Conservation (phyloP, 805 yeast genomes). For the Ogataea dorogensis region DNA sequence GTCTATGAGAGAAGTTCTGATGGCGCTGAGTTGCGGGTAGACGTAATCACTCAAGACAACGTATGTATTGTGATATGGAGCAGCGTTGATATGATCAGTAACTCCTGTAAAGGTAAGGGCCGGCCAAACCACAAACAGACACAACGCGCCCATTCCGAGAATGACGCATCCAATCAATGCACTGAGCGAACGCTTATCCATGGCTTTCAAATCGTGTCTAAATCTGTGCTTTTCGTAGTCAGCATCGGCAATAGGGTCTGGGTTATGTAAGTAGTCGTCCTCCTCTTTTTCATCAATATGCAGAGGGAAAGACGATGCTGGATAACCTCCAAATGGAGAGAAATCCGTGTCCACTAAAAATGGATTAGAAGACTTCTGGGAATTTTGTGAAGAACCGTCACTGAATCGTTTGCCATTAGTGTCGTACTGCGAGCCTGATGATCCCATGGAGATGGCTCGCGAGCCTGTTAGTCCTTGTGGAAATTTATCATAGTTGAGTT, state of each 20-base stretch:
- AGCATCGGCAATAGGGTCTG: constrained; percentile 93
- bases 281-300: constrained; percentile 90
- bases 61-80: constrained; percentile 27
- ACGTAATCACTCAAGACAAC: constrained; percentile 52
- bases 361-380: constrained; percentile 34
- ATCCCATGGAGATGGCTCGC: constrained; percentile 54
- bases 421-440: constrained; percentile 35
- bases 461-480: constrained; percentile 59
- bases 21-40: constrained; percentile 57
- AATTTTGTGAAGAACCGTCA: constrained; percentile 20
- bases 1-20: constrained; percentile 62
- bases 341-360: constrained; percentile 59
- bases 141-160: constrained; percentile 58
- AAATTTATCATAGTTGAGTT: constrained; percentile 60
- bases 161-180: constrained; percentile 62
- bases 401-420: constrained; percentile 17
- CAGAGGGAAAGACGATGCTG: constrained; percentile 88
- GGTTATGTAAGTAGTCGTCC: constrained; percentile 94
- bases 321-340: constrained; percentile 95
- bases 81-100: constrained; percentile 27
- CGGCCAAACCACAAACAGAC: constrained; percentile 77
- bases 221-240: constrained; percentile 72
- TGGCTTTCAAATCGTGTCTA: constrained; percentile 57
- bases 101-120: constrained; percentile 81
- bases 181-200: constrained; percentile 61